Percentiles rank a stretch among this genome's conserved stretches.
Conservation (phyloP, 2,329 filamentous ascomycete species). For the Rachicladosporium sp. region DNA sequence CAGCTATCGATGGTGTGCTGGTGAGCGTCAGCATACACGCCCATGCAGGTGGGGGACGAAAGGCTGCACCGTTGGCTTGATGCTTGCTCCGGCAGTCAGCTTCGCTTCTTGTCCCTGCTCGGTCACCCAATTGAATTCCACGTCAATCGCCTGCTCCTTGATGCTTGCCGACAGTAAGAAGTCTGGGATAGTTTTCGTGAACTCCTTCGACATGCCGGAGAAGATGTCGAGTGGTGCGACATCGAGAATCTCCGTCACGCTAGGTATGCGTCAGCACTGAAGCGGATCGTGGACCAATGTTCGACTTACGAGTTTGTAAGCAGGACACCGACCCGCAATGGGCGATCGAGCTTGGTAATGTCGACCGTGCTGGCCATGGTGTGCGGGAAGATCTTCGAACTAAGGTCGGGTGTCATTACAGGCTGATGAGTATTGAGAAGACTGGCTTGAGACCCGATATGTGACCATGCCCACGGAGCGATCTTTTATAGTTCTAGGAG, state of each 20-base stretch:
- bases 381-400: too few relatives aligned
- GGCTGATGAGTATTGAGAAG: too few relatives aligned
- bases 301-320: constrained; percentile 9
- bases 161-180: constrained; percentile 4
- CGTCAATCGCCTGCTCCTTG: constrained; percentile 14
- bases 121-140: constrained; percentile 23
- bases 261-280: neutral
- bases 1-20: constrained; percentile 31
- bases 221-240: constrained; percentile 21
- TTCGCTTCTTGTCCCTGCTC: constrained; percentile 11
- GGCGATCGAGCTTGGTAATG: constrained; percentile 4
- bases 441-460: too few relatives aligned
- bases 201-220: constrained; percentile 11
- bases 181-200: constrained; percentile 9
- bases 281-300: neutral
- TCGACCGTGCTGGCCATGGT: too few relatives aligned
- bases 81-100: constrained; percentile 10
- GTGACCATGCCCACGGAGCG: too few relatives aligned
- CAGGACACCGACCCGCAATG: constrained; percentile 12
- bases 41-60: neutral
- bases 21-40: neutral
- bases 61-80: constrained; percentile 11
- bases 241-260: constrained; percentile 19
- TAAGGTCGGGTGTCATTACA: too few relatives aligned
- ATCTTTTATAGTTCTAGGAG: too few relatives aligned